Percentiles rank a stretch among this genome's conserved stretches.
These are phyloP conservation scores for Geosmithia putterillii DNA, from an alignment of 2,329 filamentous ascomycete species.

Conservation along the genomic window DNA sequence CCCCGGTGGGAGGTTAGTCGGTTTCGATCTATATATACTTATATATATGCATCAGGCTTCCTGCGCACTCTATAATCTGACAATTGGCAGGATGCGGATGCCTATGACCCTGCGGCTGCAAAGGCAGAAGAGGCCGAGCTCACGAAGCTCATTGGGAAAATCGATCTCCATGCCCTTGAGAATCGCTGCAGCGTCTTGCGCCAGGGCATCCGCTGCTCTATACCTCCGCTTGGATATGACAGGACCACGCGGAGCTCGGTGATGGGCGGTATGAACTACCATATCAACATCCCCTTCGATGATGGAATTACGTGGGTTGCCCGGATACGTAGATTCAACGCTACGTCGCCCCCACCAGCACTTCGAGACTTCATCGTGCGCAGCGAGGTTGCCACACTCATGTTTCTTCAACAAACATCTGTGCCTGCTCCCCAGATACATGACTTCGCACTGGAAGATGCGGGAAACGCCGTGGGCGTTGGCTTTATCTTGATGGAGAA, in stretches of 20 bases:
- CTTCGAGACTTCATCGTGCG: slow-evolving; percentile 20
- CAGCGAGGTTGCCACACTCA: slow-evolving; percentile 27
- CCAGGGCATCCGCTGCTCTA: slow-evolving; percentile 19
- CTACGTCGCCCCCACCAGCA: slow-evolving; percentile 21
- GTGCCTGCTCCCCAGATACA: slow-evolving; percentile 24
- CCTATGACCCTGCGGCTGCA: slow-evolving; percentile 17
- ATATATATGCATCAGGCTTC: background rate
- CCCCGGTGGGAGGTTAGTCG: slow-evolving; percentile 23
- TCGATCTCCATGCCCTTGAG: slow-evolving; percentile 22
- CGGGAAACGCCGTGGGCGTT: slow-evolving; percentile 20
- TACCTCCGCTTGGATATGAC: slow-evolving; percentile 22
- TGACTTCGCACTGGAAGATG: slow-evolving; percentile 18
- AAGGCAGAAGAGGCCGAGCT: slow-evolving; percentile 22
- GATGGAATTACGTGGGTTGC: slow-evolving; percentile 29
- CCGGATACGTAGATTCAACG: slow-evolving; percentile 25
- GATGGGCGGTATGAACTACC: slow-evolving; percentile 33
- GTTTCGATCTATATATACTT: too few relatives aligned
- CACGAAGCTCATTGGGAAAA: slow-evolving; percentile 16
- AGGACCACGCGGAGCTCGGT: slow-evolving; percentile 17
- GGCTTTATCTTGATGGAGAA: slow-evolving; percentile 30
- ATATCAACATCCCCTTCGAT: slow-evolving; percentile 26
- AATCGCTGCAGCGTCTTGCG: slow-evolving; percentile 21
- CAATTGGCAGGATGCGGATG: slow-evolving; percentile 17
- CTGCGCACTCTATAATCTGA: slow-evolving; percentile 6
- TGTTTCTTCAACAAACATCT: slow-evolving; percentile 20